A percentile compares a stretch with the other conserved stretches of the same genome.
These are phyloP conservation scores for Amanita fuliginea DNA, from an alignment of 768 basidiomycete genomes.

Conservation along the genomic window DNA sequence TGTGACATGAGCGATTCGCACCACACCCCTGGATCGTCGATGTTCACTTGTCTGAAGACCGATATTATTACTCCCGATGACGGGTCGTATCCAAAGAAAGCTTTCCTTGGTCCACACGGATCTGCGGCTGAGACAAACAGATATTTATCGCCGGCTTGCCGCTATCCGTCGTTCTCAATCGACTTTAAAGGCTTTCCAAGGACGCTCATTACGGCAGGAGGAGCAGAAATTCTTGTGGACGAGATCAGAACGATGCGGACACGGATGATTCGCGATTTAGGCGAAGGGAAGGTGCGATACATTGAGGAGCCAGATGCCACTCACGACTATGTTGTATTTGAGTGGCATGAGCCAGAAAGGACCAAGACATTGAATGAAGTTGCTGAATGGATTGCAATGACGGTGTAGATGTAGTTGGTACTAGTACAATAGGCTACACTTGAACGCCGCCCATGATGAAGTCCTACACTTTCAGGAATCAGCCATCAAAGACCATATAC, in stretches of 20 bases:
- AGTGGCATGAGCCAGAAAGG: slow-evolving; percentile 29
- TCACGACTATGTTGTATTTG: slow-evolving; percentile 18
- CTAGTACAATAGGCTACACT: too few species aligned
- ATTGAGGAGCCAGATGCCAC: slow-evolving; percentile 5
- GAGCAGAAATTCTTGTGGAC: slow-evolving; percentile 28
- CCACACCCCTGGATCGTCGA: not conserved
- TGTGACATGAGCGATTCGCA: slow-evolving; percentile 12
- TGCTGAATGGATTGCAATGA: not conserved
- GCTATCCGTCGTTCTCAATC: slow-evolving; percentile 15
- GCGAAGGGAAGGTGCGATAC: slow-evolving; percentile 11
- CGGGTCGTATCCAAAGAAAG: slow-evolving; percentile 16
- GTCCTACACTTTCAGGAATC: slow-evolving; percentile 23
- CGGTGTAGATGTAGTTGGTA: too few species aligned
- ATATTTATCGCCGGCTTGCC: slow-evolving; percentile 41
- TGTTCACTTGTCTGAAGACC: not conserved
- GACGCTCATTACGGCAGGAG: slow-evolving; percentile 37
- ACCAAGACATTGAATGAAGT: not conserved
- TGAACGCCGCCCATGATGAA: slow-evolving; percentile 12
- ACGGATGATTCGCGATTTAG: slow-evolving; percentile 32
- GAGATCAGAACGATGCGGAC: slow-evolving; percentile 24
- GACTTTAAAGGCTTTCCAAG: slow-evolving; percentile 36
- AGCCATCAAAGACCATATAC: slow-evolving; percentile 40
- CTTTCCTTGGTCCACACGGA: slow-evolving; percentile 29
- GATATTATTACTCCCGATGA: not conserved
- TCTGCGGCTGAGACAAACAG: slow-evolving; percentile 24